These are phyloP conservation scores for Cerioporus squamosus DNA, from an alignment of 1,284 basidiomycete genomes.

Conservation along the genomic window DNA sequence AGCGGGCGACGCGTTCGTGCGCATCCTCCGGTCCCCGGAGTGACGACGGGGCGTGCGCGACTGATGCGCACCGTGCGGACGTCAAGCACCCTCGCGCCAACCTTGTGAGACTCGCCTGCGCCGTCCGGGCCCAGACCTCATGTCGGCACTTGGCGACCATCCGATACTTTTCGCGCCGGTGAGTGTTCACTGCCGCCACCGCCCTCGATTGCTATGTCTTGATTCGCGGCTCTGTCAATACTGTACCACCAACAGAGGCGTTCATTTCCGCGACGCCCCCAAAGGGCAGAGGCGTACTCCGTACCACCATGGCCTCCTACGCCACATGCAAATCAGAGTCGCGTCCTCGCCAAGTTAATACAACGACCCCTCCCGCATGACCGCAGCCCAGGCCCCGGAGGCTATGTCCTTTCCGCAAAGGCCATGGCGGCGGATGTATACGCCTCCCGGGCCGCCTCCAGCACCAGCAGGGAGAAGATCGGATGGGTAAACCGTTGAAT, in stretches of 20 bases:
- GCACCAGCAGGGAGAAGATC: not conserved
- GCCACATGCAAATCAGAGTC: not conserved
- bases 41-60: not conserved
- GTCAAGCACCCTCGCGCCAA: too few species aligned
- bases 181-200: not conserved
- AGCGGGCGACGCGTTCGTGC: not conserved
- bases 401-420: not conserved
- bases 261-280: slow-evolving; percentile 2
- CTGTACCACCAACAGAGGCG: not conserved
- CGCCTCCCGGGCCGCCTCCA: too few species aligned
- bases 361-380: not conserved
- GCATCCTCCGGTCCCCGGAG: not conserved
- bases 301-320: not conserved
- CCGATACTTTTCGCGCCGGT: not conserved
- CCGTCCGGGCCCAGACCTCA: not conserved
- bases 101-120: not conserved
- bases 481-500: too few species aligned
- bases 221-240: not conserved
- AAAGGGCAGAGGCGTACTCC: not conserved
- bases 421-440: too few species aligned
- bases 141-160: not conserved
- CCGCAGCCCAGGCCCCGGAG: not conserved
- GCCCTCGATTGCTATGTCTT: not conserved
- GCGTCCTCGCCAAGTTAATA: slow-evolving; percentile 3
- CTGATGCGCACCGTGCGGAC: not conserved